Base-by-base conservation (phyloP, 345 rosid species). In the Iberis pinnata region DNA sequence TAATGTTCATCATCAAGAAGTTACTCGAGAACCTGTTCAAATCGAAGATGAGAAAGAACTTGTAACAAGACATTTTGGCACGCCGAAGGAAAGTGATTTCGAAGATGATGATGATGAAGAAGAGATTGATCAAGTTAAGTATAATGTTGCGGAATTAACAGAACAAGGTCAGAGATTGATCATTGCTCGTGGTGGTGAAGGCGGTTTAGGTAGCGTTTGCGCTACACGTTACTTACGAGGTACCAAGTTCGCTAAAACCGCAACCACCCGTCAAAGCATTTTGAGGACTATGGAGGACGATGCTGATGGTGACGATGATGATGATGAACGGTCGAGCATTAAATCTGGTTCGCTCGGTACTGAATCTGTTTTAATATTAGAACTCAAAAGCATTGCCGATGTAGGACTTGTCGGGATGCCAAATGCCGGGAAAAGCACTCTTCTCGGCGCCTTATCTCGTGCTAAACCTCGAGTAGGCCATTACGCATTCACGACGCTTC, bases 351-450 rank as follows among this genome's bases (percentile, higher is more conserved):
- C 51, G 6, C 88, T 75, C 8, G 96, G 95, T 43, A 75, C 86
- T 1, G 84, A 83, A 56, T 70, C 88, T 41, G 56, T 75, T 42
- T 60, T 84, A 51, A 65, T 88, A 43, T 63, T 90, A 43, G 98
- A 90, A 64, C 85, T 88, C 45, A 90, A 90, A 70, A 88, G 89
- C 76, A 88, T 90, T 9, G 96, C 98, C 2, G 98, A 90, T 42
- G 96, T 90, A 48, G 95, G 98, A n/a, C 83, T 87, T 27, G 96
- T 90, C 1, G 98, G 98, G 12, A 78, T 90, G 89, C 96, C 98
- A 49, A 90, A 83, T 61, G 96, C 95, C 5, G 96, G 96, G 40
- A 90, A 90, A 72, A 90, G 96, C 43, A 90, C 95, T 32, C 95
- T 90, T 53, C 73, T 90, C 12, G 96, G 95, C 39, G 92, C 95